Conservation (phyloP, 352 stramenopile genomes). For the Phytophthora colocasiae region DNA sequence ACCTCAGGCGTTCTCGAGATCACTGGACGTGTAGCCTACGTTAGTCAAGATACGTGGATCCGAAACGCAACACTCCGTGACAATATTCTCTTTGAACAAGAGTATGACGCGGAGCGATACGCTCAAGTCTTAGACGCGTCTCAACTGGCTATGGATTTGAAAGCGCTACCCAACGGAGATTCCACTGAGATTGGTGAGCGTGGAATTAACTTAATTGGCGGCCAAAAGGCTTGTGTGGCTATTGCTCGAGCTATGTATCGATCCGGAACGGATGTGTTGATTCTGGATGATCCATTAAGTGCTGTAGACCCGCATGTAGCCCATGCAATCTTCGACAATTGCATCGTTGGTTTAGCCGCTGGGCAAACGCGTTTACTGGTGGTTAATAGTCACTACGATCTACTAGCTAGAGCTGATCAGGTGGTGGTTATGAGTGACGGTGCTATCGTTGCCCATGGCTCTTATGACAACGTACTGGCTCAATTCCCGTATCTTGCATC, state of each 20-base stretch:
- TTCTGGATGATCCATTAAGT: constrained; percentile 95
- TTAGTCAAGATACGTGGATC: constrained; percentile 92
- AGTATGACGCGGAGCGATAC: constrained; percentile 46
- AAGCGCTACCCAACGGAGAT: constrained; percentile 56
- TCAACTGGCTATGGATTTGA: constrained; percentile 50
- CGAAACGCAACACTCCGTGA: constrained; percentile 88
- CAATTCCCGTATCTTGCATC: constrained; percentile 36
- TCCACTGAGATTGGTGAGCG: constrained; percentile 63
- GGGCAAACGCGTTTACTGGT: constrained; percentile 89
- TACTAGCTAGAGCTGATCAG: constrained; percentile 63
- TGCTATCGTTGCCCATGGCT: constrained; percentile 75
- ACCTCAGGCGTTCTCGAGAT: constrained; percentile 31
- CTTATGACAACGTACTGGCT: constrained; percentile 66
- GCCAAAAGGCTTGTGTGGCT: constrained; percentile 77
- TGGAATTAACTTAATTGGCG: constrained; percentile 65
- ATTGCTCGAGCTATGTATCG: constrained; percentile 93
- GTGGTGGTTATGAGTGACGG: constrained; percentile 80
- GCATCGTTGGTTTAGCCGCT: constrained; percentile 68
- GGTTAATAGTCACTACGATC: constrained; percentile 93
- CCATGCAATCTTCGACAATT: constrained; percentile 92
- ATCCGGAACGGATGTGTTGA: constrained; percentile 85
- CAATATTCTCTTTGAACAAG: constrained; percentile 89
- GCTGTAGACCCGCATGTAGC: constrained; percentile 96
- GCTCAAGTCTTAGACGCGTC: constrained; percentile 38
- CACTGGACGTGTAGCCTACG: constrained; percentile 67